Evolutionary conservation across 768 basidiomycete species (phyloP).

Genomic region (Phaffia australis): DNA sequence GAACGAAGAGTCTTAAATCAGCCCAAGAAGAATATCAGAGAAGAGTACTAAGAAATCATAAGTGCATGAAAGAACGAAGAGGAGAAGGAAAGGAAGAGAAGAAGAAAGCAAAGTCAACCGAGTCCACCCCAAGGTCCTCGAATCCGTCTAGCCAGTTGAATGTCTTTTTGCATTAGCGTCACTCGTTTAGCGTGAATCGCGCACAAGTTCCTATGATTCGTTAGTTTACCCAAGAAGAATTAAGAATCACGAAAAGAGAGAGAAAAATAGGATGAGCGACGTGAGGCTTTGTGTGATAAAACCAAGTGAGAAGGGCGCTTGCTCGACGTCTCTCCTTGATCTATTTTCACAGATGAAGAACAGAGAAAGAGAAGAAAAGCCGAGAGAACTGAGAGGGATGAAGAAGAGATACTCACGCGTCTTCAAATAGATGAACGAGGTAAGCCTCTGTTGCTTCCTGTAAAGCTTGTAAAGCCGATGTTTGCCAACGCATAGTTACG

Average conservation of each 20-base stretch:
- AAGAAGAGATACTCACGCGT: conserved; percentile 60
- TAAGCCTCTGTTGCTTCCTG: conserved; percentile 96
- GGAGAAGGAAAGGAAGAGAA: background rate
- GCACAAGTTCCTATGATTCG: conserved; percentile 55
- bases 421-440: conserved; percentile 92
- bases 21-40: too few relatives aligned
- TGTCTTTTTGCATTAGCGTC: conserved; percentile 93
- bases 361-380: background rate
- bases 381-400: background rate
- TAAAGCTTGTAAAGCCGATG: conserved; percentile 78
- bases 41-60: too few relatives aligned
- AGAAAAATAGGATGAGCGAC: conserved; percentile 18
- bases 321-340: background rate
- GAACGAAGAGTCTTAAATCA: too few relatives aligned
- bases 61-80: background rate
- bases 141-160: conserved; percentile 90
- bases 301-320: background rate
- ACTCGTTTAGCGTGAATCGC: conserved; percentile 97
- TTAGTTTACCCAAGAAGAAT: background rate
- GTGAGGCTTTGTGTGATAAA: background rate
- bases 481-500: conserved; percentile 70
- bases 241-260: conserved; percentile 3
- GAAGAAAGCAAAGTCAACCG: background rate
- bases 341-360: background rate
- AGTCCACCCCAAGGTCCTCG: conserved; percentile 51